Evolutionary conservation across 805 yeast species (phyloP).

Genomic region (Candida parachauliodes): DNA sequence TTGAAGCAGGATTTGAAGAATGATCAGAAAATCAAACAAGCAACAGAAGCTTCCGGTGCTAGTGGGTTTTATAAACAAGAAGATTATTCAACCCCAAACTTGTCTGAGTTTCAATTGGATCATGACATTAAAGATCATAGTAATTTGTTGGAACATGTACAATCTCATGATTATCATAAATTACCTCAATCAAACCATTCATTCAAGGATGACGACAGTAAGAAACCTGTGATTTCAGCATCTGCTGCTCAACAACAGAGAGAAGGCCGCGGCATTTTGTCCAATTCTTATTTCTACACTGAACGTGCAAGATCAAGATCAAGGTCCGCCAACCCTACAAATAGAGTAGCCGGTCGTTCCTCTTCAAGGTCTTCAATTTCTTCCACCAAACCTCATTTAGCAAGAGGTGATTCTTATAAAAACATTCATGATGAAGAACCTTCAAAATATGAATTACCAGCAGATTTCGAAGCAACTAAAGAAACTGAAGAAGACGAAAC

Average conservation of each 20-base stretch:
- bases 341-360: constrained; percentile 15
- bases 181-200: constrained; percentile 15
- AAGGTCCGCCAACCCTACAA: constrained; percentile 23
- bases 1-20: background rate
- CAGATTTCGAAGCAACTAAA: constrained; percentile 26
- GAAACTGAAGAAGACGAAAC: constrained; percentile 24
- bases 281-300: constrained; percentile 32
- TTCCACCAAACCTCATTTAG: constrained; percentile 52
- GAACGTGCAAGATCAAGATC: constrained; percentile 30
- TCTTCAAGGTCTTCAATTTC: constrained; percentile 16
- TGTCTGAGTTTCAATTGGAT: constrained; percentile 42
- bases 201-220: background rate
- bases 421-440: constrained; percentile 48
- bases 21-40: too few relatives aligned
- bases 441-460: constrained; percentile 40
- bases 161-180: constrained; percentile 34
- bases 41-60: constrained; percentile 1
- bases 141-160: constrained; percentile 31
- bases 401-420: constrained; percentile 75
- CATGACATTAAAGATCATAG: constrained; percentile 35
- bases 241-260: constrained; percentile 9
- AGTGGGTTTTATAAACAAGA: constrained; percentile 7
- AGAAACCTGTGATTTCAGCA: constrained; percentile 1
- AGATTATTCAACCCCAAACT: constrained; percentile 40
- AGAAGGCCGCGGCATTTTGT: constrained; percentile 17